Conservation (phyloP, 225 moss, liverwort and hornwort genomes). For the Bryum argenteum region DNA sequence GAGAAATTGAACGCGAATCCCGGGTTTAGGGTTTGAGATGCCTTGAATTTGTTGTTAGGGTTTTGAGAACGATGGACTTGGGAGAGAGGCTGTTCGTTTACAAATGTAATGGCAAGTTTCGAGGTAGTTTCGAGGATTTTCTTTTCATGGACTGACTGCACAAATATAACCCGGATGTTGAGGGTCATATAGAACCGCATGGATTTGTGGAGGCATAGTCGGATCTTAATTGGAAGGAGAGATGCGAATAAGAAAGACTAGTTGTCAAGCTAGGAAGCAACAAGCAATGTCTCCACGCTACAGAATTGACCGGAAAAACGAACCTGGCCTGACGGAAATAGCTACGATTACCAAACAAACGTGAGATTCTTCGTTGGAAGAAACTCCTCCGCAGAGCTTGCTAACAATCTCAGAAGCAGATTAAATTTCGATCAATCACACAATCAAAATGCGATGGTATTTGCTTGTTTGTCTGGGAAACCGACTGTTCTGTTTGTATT, state of each 20-base stretch:
- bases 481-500: neutral
- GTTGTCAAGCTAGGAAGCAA: neutral
- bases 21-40: neutral
- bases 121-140: neutral
- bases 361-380: neutral
- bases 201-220: neutral
- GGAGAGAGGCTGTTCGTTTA: neutral
- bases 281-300: neutral
- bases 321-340: neutral
- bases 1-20: too few species aligned
- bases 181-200: neutral
- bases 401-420: neutral
- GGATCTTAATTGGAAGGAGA: constrained; percentile 6
- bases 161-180: neutral
- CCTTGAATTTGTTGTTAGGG: neutral
- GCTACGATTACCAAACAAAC: neutral
- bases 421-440: neutral
- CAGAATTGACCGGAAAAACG: neutral
- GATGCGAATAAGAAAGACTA: neutral
- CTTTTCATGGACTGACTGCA: neutral
- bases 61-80: neutral
- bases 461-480: neutral
- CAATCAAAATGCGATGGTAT: neutral
- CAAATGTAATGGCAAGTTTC: neutral
- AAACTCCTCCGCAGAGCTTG: too few species aligned